Conservation (phyloP, 768 basidiomycete genomes). For the Vararia minispora region DNA sequence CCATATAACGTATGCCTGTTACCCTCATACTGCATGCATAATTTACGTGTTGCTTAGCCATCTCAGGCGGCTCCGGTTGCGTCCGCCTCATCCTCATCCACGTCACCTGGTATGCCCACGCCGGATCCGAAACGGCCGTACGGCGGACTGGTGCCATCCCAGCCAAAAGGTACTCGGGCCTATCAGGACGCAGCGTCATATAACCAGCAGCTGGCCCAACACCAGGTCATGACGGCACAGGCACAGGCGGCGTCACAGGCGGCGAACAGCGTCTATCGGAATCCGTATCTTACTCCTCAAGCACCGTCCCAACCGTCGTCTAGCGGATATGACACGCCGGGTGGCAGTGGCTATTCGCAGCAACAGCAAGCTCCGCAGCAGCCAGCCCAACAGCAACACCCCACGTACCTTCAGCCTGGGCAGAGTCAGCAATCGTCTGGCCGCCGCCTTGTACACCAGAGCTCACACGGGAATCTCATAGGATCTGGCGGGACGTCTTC, state of each 20-base stretch:
- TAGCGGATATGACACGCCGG: conserved; percentile 21
- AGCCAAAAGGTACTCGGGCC: conserved; percentile 74
- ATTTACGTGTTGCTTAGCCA: too few species aligned
- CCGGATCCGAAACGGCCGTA: conserved; percentile 80
- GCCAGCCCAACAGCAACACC: conserved; percentile 13
- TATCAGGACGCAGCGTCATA: conserved; percentile 91
- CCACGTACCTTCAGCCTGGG: conserved; percentile 13
- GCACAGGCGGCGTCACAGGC: conserved; percentile 67
- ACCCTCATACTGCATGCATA: too few species aligned
- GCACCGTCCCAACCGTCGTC: conserved; percentile 20
- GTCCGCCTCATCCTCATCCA: conserved; percentile 19
- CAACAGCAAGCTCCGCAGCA: conserved; percentile 6
- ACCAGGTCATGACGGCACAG: conserved; percentile 87
- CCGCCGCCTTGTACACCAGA: conserved; percentile 36
- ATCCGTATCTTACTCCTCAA: conserved; percentile 63
- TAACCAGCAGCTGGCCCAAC: conserved; percentile 89
- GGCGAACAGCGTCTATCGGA: conserved; percentile 56
- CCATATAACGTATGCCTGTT: conserved; percentile 53
- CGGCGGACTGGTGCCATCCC: conserved; percentile 86
- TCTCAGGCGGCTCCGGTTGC: conserved; percentile 6
- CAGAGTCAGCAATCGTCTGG: conserved; percentile 25
- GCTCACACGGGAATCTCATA: conserved; percentile 35
- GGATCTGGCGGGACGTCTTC: conserved; percentile 18
- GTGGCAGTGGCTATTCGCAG: conserved; percentile 12
- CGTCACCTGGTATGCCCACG: conserved; percentile 22